Conservation (phyloP, 306 rosid genomes). For the Glycyrrhiza uralensis region DNA sequence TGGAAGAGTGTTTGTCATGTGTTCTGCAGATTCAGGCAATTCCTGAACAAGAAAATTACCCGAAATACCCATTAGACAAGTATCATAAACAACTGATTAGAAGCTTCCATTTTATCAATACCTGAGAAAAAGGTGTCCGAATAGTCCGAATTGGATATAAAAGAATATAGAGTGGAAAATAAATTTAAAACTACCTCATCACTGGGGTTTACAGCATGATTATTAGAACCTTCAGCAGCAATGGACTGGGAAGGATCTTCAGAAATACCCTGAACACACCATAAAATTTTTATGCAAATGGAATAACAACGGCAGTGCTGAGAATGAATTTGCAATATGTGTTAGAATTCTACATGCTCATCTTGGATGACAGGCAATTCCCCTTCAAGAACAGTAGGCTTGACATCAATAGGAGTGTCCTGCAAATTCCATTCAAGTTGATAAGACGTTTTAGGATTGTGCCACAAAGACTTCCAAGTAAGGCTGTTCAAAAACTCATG, state of each 20-base stretch:
- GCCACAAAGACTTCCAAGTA: constrained; percentile 1
- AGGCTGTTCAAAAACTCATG: not conserved
- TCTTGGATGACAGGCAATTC: constrained; percentile 54
- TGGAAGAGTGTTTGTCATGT: constrained; percentile 44
- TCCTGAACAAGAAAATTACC: constrained; percentile 43
- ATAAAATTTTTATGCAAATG: constrained; percentile 11
- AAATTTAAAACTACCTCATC: constrained; percentile 50
- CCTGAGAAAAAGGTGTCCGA: not conserved
- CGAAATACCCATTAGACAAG: not conserved
- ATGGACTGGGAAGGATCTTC: constrained; percentile 48
- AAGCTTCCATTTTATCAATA: constrained; percentile 10
- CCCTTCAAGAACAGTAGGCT: constrained; percentile 58
- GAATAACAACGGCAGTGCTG: constrained; percentile 18
- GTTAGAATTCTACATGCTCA: constrained; percentile 48
- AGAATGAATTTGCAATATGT: constrained; percentile 17
- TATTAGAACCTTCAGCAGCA: constrained; percentile 48
- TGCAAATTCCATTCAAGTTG: constrained; percentile 41
- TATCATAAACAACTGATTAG: not conserved
- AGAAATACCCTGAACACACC: constrained; percentile 52
- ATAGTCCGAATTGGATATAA: not conserved
- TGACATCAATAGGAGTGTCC: constrained; percentile 71
- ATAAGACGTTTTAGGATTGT: not conserved
- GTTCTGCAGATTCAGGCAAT: constrained; percentile 49
- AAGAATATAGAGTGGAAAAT: not conserved
- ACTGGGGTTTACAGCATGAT: constrained; percentile 45